Base-by-base conservation (phyloP, 2,329 filamentous ascomycete species). In the Aureobasidium melanogenum region DNA sequence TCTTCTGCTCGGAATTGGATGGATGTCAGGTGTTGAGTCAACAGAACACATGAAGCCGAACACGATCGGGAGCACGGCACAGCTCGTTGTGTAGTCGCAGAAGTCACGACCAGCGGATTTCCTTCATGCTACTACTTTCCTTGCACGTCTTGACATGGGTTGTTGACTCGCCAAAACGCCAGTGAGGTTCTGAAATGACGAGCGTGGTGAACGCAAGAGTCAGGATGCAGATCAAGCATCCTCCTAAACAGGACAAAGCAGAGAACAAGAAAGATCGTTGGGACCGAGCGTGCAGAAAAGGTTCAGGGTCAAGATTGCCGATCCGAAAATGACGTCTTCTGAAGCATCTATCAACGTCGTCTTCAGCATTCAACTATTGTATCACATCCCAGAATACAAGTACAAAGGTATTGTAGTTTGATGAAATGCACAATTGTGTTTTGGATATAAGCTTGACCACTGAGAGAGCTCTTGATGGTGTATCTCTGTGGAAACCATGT, bases 261-360 rank as follows among this genome's bases (percentile, higher is more conserved):
- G 34, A n/a, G 7, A 10, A 28, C 36, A 36, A 15, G 36, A 41
- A 17, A 24, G 36, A 54, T 28, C 44, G 50, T 41, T 54, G 50
- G 17, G n/a, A 41, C 4, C 10, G 8, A n/a, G n/a, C n/a, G n/a
- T n/a, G n/a, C n/a, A n/a, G 39, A 22, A 12, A 44, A n/a, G 6
- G 15, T 44, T 44, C 52, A 43, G 38, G 38, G 52, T 56, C 39
- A 56, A 56, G 52, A n/a, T 56, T 56, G 39, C 28, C 22, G 52
- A 56, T 44, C 52, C n/a, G 19, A 41, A 54, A 19, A 36, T 36
- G 32, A 36, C 32, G 32, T 36, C 30, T 56, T 34, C 4, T 17
- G 17, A 30, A 54, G 34, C 51, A 50, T 50, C 15, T 36, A 50
- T 50, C 30, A 34, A 50, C 47, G 8, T 50, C 47, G 26, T 34